Percentiles rank a stretch among this genome's conserved stretches.
These are phyloP conservation scores for Macrolepiota fuliginosa DNA, from an alignment of 768 basidiomycete species.

Conservation along the genomic window DNA sequence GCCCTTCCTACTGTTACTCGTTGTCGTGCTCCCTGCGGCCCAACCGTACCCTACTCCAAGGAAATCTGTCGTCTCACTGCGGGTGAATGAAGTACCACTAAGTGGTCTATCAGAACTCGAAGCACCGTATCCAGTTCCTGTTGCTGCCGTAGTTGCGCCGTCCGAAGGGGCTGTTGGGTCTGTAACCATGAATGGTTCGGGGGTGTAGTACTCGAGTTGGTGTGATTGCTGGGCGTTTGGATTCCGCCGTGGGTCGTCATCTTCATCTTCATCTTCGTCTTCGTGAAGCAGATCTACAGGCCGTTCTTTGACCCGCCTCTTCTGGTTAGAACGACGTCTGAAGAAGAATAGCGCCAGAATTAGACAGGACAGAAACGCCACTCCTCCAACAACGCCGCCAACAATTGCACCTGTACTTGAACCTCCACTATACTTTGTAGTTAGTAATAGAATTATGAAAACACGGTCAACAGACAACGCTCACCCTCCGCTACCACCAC, in stretches of 20 bases:
- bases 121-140: slow-evolving; percentile 21
- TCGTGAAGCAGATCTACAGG: slow-evolving; percentile 67
- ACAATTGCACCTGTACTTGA: slow-evolving; percentile 47
- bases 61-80: slow-evolving; percentile 47
- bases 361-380: slow-evolving; percentile 38
- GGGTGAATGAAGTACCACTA: slow-evolving; percentile 35
- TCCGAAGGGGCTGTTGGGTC: slow-evolving; percentile 50
- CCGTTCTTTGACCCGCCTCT: slow-evolving; percentile 45
- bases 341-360: slow-evolving; percentile 47
- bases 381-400: slow-evolving; percentile 54
- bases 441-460: not conserved
- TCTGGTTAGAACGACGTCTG: slow-evolving; percentile 40
- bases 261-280: slow-evolving; percentile 51
- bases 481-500: slow-evolving; percentile 24
- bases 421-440: slow-evolving; percentile 4
- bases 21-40: slow-evolving; percentile 23
- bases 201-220: slow-evolving; percentile 54
- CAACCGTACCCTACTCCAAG: slow-evolving; percentile 16
- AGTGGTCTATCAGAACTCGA: slow-evolving; percentile 25
- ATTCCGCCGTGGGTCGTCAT: slow-evolving; percentile 25
- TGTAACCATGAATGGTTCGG: slow-evolving; percentile 73
- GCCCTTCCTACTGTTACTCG: slow-evolving; percentile 42
- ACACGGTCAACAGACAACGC: not conserved
- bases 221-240: slow-evolving; percentile 50
- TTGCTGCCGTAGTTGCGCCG: not conserved